phyloP scores from a whole-genome alignment of 2,329 filamentous ascomycete species.

The Simplicillium aogashimaense region DNA sequence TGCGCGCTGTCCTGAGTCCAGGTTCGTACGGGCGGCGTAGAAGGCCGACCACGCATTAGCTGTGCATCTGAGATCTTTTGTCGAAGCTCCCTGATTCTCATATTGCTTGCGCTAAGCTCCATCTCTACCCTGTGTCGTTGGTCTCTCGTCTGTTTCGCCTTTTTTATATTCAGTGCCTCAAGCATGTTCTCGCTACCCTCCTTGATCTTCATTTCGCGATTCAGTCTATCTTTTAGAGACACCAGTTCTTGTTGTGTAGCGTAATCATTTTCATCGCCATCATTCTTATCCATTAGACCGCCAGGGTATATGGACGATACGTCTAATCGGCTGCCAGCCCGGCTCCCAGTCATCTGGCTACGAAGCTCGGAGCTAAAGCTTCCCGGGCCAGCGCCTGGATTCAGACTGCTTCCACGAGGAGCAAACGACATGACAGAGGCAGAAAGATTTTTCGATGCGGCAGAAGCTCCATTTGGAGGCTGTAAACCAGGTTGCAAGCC shows the following conservation, averaged over 20 bases:
- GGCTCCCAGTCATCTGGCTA: slow-evolving; percentile 45
- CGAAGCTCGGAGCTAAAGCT: slow-evolving; percentile 87
- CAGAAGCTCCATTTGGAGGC: slow-evolving; percentile 31
- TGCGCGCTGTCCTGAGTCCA: slow-evolving; percentile 37
- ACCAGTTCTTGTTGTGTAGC: slow-evolving; percentile 65
- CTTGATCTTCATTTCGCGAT: slow-evolving; percentile 96
- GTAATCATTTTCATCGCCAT: slow-evolving; percentile 47
- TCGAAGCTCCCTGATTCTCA: slow-evolving; percentile 52
- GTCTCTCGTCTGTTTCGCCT: slow-evolving; percentile 88
- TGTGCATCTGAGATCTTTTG: slow-evolving; percentile 52
- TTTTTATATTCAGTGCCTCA: slow-evolving; percentile 88
- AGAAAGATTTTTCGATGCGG: slow-evolving; percentile 32
- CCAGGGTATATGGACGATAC: slow-evolving; percentile 23
- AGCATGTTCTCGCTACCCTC: slow-evolving; percentile 96
- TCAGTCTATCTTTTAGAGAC: slow-evolving; percentile 72
- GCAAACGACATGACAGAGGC: slow-evolving; percentile 51
- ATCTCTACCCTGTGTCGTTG: slow-evolving; percentile 72
- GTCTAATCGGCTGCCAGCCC: slow-evolving; percentile 25
- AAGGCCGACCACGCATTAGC: slow-evolving; percentile 32
- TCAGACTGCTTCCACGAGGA: slow-evolving; percentile 59
- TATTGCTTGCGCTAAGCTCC: slow-evolving; percentile 82
- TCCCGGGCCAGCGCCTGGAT: slow-evolving; percentile 61
- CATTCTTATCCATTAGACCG: slow-evolving; percentile 43
- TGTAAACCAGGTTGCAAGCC: slow-evolving; percentile 29
- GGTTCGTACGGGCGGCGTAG: slow-evolving; percentile 38